Conservation (phyloP, 2,329 filamentous ascomycete genomes). For the Aureobasidium namibiae region DNA sequence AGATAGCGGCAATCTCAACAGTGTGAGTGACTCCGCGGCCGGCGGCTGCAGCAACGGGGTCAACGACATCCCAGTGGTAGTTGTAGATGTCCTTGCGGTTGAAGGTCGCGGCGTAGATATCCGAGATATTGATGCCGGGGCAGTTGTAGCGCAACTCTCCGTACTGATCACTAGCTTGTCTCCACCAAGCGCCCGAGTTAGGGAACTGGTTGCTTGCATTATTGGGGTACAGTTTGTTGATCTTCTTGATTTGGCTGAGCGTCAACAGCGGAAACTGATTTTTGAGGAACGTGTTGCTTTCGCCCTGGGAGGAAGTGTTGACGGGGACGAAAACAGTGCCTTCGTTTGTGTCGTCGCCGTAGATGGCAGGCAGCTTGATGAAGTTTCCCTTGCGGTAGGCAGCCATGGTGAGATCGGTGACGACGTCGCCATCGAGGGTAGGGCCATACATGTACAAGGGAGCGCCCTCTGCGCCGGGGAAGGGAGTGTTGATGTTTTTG, state of each 20-base stretch:
- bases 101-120: constrained; percentile 23
- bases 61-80: constrained; percentile 59
- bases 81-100: constrained; percentile 1
- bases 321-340: constrained; percentile 54
- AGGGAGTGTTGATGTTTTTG: constrained; percentile 38
- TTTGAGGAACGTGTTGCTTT: constrained; percentile 49
- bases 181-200: constrained; percentile 48
- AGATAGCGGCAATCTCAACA: constrained; percentile 59
- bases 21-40: constrained; percentile 61
- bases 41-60: constrained; percentile 42
- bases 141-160: constrained; percentile 61
- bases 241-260: constrained; percentile 39
- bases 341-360: constrained; percentile 53
- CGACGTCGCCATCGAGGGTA: constrained; percentile 43
- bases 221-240: constrained; percentile 48
- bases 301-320: constrained; percentile 36
- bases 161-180: constrained; percentile 49
- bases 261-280: constrained; percentile 52
- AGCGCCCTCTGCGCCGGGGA: constrained; percentile 34
- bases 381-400: constrained; percentile 43
- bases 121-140: constrained; percentile 49
- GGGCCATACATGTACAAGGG: constrained; percentile 46
- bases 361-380: constrained; percentile 46
- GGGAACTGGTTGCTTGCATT: constrained; percentile 33
- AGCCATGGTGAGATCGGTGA: constrained; percentile 41